Conservation (phyloP, 2,329 filamentous ascomycete genomes). For the Claviceps maximensis region DNA sequence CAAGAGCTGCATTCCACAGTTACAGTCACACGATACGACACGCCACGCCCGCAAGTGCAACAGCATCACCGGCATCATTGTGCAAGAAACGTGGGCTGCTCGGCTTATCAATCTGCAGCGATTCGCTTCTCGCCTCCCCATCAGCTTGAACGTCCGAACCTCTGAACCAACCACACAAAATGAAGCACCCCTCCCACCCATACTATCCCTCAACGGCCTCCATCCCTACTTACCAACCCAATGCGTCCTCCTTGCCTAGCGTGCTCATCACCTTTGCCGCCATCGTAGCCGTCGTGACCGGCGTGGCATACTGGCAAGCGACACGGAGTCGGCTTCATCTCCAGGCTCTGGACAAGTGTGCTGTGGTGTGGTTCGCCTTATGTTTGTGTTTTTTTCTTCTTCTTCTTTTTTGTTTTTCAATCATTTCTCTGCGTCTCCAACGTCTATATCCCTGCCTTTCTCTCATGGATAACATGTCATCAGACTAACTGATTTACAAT, state of each 20-base stretch:
- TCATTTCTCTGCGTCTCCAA: no score
- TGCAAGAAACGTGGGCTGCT: no score
- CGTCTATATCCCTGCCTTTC: background rate
- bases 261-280: constrained; percentile 24
- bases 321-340: constrained; percentile 10
- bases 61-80: no score
- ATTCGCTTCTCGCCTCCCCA: no score
- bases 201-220: constrained; percentile 33
- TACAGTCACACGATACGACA: no score
- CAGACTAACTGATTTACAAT: background rate
- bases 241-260: constrained; percentile 24
- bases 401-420: background rate
- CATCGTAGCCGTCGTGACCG: constrained; percentile 24
- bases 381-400: constrained; percentile 28
- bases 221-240: constrained; percentile 33
- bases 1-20: no score
- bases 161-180: background rate
- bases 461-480: background rate
- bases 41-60: no score
- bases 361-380: constrained; percentile 40
- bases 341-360: constrained; percentile 24
- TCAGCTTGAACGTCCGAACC: no score
- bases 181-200: constrained; percentile 24
- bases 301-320: constrained; percentile 16
- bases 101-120: no score